Percentiles rank a stretch among this genome's conserved stretches.
phyloP scores from a whole-genome alignment of 495 filamentous ascomycete species.

The Aspergillus avenaceus region DNA sequence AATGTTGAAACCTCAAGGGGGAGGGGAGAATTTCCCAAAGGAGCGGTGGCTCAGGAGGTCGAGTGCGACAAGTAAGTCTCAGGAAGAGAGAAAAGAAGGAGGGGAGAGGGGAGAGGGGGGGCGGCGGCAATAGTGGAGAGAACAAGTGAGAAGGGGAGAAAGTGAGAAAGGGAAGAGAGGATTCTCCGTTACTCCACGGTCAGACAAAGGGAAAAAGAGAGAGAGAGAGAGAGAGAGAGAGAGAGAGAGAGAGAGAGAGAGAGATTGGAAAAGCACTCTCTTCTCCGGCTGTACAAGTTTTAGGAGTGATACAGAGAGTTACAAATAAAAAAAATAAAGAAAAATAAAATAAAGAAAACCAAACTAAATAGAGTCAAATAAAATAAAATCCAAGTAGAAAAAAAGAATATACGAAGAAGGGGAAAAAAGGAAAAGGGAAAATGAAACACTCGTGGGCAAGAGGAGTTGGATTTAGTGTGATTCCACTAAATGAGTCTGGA shows the following conservation, averaged over 20 bases:
- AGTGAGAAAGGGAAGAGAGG: neutral
- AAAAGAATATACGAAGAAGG: no score
- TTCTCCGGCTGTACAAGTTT: no score
- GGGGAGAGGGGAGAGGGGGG: neutral
- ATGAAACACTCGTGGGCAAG: neutral
- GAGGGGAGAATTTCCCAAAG: slow-evolving; percentile 16
- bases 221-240: neutral
- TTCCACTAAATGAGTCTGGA: slow-evolving; percentile 3
- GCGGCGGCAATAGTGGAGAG: neutral
- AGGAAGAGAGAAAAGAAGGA: slow-evolving; percentile 3
- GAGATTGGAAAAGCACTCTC: neutral
- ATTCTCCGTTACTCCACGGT: neutral
- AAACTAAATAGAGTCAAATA: no score
- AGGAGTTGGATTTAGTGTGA: no score
- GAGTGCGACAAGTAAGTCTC: slow-evolving; percentile 7
- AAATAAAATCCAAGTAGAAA: no score
- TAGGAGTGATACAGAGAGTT: no score
- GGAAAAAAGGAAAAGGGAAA: neutral
- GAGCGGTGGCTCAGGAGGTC: slow-evolving; percentile 37
- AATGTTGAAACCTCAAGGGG: slow-evolving; percentile 1
- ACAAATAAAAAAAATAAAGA: no score
- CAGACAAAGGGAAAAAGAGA: neutral
- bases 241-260: neutral
- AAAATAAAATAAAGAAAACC: no score
- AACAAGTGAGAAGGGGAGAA: neutral